phyloP scores from a whole-genome alignment of 805 yeast genomes.

The Lachancea sp. region DNA sequence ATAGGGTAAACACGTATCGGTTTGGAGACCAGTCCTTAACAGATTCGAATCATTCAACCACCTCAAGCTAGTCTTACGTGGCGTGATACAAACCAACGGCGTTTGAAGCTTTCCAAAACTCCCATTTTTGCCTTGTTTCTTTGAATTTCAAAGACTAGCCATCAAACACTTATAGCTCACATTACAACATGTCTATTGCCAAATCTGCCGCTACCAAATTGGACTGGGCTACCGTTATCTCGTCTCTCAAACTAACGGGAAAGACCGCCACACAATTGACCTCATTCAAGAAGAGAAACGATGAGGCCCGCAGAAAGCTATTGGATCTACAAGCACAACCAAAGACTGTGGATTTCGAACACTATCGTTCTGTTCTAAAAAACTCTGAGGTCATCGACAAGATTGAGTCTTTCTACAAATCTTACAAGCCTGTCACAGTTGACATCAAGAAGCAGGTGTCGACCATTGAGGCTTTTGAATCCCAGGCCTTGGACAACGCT shows the following conservation, averaged over 20 bases:
- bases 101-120: not conserved
- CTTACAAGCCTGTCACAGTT: slow-evolving; percentile 77
- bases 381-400: slow-evolving; percentile 74
- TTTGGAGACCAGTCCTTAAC: no score
- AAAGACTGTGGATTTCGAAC: slow-evolving; percentile 69
- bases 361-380: slow-evolving; percentile 75
- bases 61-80: no score
- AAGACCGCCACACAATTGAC: slow-evolving; percentile 82
- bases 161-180: not conserved
- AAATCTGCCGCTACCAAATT: slow-evolving; percentile 70
- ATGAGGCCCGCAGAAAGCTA: slow-evolving; percentile 86
- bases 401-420: slow-evolving; percentile 66
- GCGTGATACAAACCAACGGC: not conserved
- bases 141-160: no score
- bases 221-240: slow-evolving; percentile 90
- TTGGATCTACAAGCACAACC: slow-evolving; percentile 66
- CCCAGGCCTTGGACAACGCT: slow-evolving; percentile 93
- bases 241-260: slow-evolving; percentile 88
- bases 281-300: slow-evolving; percentile 96
- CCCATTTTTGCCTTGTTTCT: not conserved
- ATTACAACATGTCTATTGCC: slow-evolving; percentile 28
- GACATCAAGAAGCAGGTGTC: slow-evolving; percentile 86
- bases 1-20: no score
- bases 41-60: no score
- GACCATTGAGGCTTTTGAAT: slow-evolving; percentile 88